phyloP scores from a whole-genome alignment of 805 yeast genomes.

The Schwanniomyces sp. region DNA sequence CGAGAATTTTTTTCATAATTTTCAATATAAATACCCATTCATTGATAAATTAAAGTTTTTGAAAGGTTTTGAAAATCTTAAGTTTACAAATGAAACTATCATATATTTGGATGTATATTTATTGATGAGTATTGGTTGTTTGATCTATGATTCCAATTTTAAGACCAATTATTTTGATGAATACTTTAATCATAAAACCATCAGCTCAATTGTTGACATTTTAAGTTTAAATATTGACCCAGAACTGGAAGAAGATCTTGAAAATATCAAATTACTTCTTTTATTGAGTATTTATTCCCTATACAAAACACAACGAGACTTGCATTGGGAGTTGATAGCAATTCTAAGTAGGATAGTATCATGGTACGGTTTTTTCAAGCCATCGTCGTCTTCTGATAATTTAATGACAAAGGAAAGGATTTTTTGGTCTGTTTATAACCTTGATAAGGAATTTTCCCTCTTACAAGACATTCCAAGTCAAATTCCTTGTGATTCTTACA shows the following conservation, averaged over 20 bases:
- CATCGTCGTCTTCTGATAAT: neutral
- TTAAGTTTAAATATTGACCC: conserved; percentile 24
- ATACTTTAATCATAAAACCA: conserved; percentile 30
- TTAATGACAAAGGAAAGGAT: conserved; percentile 13
- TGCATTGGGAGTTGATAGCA: conserved; percentile 36
- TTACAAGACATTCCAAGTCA: conserved; percentile 34
- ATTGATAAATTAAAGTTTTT: conserved; percentile 21
- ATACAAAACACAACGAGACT: conserved; percentile 23
- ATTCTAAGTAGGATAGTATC: conserved; percentile 29
- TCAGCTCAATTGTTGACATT: conserved; percentile 34
- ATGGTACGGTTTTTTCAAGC: conserved; percentile 18
- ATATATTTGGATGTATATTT: conserved; percentile 38
- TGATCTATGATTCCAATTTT: conserved; percentile 30
- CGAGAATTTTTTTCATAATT: conserved; percentile 37
- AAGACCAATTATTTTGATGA: conserved; percentile 19
- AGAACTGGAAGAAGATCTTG: conserved; percentile 21
- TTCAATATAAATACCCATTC: conserved; percentile 36
- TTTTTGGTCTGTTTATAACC: conserved; percentile 38
- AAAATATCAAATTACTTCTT: conserved; percentile 28
- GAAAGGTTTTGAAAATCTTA: conserved; percentile 21
- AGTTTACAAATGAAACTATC: conserved; percentile 34
- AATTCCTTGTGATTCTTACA: conserved; percentile 24
- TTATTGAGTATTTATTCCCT: conserved; percentile 32
- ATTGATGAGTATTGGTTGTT: conserved; percentile 39
- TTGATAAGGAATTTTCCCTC: conserved; percentile 40